Conservation (phyloP, 1,284 basidiomycete species). For the Puccinia coronata region DNA sequence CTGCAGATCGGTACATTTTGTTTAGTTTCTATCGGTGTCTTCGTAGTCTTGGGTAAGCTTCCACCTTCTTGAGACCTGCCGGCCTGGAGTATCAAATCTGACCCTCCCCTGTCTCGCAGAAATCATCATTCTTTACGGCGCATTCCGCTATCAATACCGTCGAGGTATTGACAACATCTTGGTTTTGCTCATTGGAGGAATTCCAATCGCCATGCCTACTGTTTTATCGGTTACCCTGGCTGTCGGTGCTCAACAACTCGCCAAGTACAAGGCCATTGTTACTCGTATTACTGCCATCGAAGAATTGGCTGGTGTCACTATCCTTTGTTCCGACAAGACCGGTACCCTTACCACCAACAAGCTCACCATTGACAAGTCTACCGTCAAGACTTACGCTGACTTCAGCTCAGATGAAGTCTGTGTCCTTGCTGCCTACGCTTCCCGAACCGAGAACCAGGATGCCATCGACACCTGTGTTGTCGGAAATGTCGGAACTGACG, state of each 20-base stretch:
- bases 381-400: slow-evolving; percentile 85
- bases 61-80: background rate
- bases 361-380: slow-evolving; percentile 91
- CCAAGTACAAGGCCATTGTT: slow-evolving; percentile 97
- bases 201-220: slow-evolving; percentile 95
- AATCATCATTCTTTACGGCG: slow-evolving; percentile 83
- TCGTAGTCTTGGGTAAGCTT: slow-evolving; percentile 53
- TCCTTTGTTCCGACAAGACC: slow-evolving; percentile 95
- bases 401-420: slow-evolving; percentile 88
- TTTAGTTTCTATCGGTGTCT: slow-evolving; percentile 72
- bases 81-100: background rate
- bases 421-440: slow-evolving; percentile 89
- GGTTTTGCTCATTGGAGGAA: slow-evolving; percentile 96
- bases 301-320: slow-evolving; percentile 93
- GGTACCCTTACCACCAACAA: slow-evolving; percentile 98
- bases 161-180: slow-evolving; percentile 94
- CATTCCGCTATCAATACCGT: slow-evolving; percentile 84
- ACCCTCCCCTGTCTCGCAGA: slow-evolving; percentile 64
- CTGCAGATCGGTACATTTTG: slow-evolving; percentile 96
- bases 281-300: slow-evolving; percentile 98
- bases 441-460: slow-evolving; percentile 97
- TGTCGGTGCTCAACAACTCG: slow-evolving; percentile 94
- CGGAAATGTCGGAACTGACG: slow-evolving; percentile 71
- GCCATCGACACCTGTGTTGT: slow-evolving; percentile 82
- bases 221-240: slow-evolving; percentile 94